Percentiles rank a stretch among this genome's conserved stretches.
Evolutionary conservation across 345 rosid species (phyloP).

Genomic region (Physaria fendleri): DNA sequence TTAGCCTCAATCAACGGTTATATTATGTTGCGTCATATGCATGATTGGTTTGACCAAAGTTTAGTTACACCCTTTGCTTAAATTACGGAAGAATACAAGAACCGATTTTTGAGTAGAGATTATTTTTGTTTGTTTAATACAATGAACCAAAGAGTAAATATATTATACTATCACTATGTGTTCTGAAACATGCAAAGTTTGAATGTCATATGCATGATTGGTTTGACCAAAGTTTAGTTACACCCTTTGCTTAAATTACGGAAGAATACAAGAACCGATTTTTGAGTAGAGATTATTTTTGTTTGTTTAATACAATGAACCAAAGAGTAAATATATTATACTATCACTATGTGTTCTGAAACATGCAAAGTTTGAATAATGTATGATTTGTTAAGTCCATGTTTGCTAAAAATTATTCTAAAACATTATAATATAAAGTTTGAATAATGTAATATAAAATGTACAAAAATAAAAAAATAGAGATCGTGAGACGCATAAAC

Average conservation of each 20-base stretch:
- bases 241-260: neutral
- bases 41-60: neutral
- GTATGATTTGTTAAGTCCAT: neutral
- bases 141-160: no score
- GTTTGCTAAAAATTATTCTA: neutral
- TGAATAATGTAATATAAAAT: neutral
- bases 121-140: neutral
- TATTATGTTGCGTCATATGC: neutral
- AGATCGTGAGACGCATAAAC: conserved; percentile 33
- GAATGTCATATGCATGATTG: neutral
- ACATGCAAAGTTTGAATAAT: no score
- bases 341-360: no score
- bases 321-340: no score
- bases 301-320: neutral
- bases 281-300: neutral
- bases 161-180: no score
- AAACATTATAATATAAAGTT: neutral
- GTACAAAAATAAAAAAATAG: neutral
- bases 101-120: neutral
- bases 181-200: no score
- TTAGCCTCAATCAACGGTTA: neutral
- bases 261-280: neutral
- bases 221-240: neutral
- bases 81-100: neutral
- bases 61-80: neutral